phyloP scores from a whole-genome alignment of 306 rosid species.

The Ammopiptanthus mongolicus region DNA sequence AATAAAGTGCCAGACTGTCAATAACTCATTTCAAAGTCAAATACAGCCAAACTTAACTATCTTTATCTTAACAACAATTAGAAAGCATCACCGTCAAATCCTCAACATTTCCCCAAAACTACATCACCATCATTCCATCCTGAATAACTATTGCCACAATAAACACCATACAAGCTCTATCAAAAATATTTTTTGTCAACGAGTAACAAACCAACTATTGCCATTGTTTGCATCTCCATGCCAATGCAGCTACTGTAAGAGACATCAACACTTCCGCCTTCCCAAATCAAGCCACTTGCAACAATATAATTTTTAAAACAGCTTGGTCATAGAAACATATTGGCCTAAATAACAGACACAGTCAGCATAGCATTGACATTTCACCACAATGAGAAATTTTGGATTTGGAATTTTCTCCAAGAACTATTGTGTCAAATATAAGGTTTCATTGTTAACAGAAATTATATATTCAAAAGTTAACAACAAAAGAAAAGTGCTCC shows the following conservation, averaged over 20 bases:
- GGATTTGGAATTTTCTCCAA: neutral
- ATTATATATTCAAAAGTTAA: neutral
- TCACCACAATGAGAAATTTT: conserved; percentile 1
- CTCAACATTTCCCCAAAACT: conserved; percentile 6
- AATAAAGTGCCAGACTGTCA: neutral
- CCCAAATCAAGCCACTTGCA: neutral
- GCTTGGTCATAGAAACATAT: neutral
- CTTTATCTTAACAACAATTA: neutral
- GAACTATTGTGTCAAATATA: neutral
- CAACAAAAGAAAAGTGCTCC: no score
- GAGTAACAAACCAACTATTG: neutral
- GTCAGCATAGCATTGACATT: neutral
- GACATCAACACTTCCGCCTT: conserved; percentile 2
- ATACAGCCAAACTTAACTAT: neutral
- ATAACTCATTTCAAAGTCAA: conserved; percentile 11
- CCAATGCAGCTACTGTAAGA: neutral
- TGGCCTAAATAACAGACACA: conserved; percentile 6
- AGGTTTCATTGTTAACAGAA: neutral
- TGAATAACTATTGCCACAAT: neutral
- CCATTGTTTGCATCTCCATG: conserved; percentile 3
- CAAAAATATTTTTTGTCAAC: neutral
- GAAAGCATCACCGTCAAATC: neutral
- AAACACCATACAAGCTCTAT: neutral
- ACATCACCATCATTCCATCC: neutral
- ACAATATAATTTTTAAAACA: neutral